Conservation (phyloP, 2,329 filamentous ascomycete genomes). For the Coleophoma eucalyptorum region DNA sequence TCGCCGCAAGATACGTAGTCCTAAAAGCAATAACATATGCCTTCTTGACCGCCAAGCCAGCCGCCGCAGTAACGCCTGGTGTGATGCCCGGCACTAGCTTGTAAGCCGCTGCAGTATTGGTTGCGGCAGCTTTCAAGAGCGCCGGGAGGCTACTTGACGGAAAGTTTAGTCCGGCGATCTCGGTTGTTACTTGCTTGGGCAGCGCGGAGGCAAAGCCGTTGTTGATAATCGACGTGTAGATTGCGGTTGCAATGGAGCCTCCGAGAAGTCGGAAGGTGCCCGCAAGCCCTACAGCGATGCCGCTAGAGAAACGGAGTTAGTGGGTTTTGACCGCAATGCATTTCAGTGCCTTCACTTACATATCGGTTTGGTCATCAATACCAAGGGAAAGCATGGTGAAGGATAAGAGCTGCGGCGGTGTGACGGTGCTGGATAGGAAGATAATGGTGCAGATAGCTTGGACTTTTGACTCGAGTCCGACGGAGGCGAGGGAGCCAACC, state of each 20-base stretch:
- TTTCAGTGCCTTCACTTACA: slow-evolving; percentile 15
- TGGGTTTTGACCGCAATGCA: not conserved
- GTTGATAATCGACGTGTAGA: slow-evolving; percentile 32
- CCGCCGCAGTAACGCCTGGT: slow-evolving; percentile 20
- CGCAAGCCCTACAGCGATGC: slow-evolving; percentile 32
- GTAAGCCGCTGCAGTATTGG: not conserved
- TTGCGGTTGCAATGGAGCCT: slow-evolving; percentile 32
- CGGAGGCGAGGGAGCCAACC: slow-evolving; percentile 30
- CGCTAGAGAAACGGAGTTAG: slow-evolving; percentile 11
- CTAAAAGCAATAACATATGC: slow-evolving; percentile 30
- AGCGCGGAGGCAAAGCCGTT: slow-evolving; percentile 24
- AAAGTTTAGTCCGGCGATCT: slow-evolving; percentile 22
- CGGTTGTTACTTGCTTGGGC: slow-evolving; percentile 24
- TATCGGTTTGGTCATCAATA: slow-evolving; percentile 30
- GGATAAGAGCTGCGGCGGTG: slow-evolving; percentile 27
- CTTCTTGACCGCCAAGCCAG: slow-evolving; percentile 25
- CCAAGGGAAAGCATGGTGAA: slow-evolving; percentile 32
- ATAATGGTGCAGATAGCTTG: slow-evolving; percentile 31
- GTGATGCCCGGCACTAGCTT: slow-evolving; percentile 19
- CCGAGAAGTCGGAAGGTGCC: slow-evolving; percentile 33
- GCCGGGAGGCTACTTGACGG: not conserved
- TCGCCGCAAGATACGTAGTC: slow-evolving; percentile 30
- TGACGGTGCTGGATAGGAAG: slow-evolving; percentile 25
- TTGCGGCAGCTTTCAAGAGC: not conserved
- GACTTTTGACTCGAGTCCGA: slow-evolving; percentile 26